Conservation (phyloP, 306 rosid species). For the Castanea sativa region DNA sequence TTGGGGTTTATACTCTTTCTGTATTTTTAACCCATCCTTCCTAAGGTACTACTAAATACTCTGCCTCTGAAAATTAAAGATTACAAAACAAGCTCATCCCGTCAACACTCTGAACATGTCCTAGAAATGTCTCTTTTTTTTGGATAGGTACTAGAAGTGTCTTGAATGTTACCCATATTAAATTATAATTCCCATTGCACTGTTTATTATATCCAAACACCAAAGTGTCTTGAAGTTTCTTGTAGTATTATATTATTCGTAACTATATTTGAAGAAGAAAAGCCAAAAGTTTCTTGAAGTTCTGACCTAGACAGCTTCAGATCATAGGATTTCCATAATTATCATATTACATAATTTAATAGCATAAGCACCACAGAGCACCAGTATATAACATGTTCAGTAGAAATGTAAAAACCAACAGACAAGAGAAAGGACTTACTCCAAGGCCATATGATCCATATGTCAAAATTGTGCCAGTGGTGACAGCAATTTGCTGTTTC, state of each 20-base stretch:
- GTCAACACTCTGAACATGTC: background rate
- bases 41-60: background rate
- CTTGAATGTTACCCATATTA: background rate
- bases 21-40: background rate
- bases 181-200: background rate
- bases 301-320: background rate
- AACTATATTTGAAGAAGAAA: background rate
- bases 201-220: background rate
- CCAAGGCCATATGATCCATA: conserved; percentile 59
- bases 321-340: background rate
- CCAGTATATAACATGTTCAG: background rate
- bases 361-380: background rate
- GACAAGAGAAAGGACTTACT: conserved; percentile 27
- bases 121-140: background rate
- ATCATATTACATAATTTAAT: background rate
- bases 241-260: background rate
- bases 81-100: background rate
- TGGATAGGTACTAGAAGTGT: background rate
- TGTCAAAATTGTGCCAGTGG: conserved; percentile 40
- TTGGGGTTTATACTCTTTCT: background rate
- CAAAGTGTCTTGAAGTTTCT: background rate
- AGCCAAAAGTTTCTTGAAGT: background rate
- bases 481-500: conserved; percentile 18
- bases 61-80: background rate
- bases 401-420: background rate